A percentile compares a stretch with the other conserved stretches of the same genome.
These are phyloP conservation scores for Chaetomiaceae sp. DNA, from an alignment of 2,329 filamentous ascomycete species.

Conservation along the genomic window DNA sequence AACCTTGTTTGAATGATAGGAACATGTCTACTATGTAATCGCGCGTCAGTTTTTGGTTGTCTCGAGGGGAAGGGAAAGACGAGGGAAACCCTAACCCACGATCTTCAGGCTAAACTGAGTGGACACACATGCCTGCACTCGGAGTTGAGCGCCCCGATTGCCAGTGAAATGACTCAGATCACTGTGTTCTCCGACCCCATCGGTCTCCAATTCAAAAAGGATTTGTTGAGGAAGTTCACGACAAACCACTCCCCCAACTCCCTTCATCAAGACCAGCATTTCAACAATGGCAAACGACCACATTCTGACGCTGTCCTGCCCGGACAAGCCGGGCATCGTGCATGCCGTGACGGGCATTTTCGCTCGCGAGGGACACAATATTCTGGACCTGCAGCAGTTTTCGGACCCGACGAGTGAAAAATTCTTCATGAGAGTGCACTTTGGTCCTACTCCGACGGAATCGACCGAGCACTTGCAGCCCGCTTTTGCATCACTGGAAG, in stretches of 20 bases:
- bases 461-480: slow-evolving; percentile 49
- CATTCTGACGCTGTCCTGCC: slow-evolving; percentile 77
- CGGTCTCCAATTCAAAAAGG: background rate
- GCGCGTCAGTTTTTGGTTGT: too few species aligned
- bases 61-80: background rate
- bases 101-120: slow-evolving; percentile 2
- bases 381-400: slow-evolving; percentile 81
- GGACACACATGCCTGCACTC: background rate
- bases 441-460: slow-evolving; percentile 54
- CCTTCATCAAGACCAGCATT: slow-evolving; percentile 7
- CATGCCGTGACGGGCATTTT: slow-evolving; percentile 78
- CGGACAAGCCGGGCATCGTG: slow-evolving; percentile 79
- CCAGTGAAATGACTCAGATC: background rate
- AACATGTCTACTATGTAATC: too few species aligned
- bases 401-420: slow-evolving; percentile 67
- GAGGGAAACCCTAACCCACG: background rate
- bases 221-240: background rate
- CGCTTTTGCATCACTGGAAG: slow-evolving; percentile 58
- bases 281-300: slow-evolving; percentile 51
- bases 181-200: background rate
- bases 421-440: slow-evolving; percentile 89
- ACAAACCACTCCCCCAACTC: background rate
- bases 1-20: too few species aligned
- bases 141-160: too few species aligned
- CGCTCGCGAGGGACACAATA: slow-evolving; percentile 69